Evolutionary conservation across 371 early-diverging fungal species (phyloP).

Genomic region (Gilbertella persicaria): DNA sequence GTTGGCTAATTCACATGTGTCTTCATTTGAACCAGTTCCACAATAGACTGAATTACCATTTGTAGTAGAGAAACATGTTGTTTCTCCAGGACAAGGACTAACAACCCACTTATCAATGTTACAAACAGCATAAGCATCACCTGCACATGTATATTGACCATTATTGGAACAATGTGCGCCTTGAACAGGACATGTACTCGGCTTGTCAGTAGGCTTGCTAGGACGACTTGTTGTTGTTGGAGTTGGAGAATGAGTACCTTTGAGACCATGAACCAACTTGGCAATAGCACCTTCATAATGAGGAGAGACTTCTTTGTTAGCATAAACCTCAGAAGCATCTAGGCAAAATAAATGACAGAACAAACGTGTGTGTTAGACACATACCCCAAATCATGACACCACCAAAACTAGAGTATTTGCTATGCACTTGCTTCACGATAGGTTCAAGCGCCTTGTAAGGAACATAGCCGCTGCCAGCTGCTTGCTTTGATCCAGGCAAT

Average conservation of each 20-base stretch:
- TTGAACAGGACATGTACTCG: constrained; percentile 1
- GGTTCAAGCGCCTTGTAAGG: constrained; percentile 30
- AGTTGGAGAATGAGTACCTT: background rate
- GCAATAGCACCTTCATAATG: constrained; percentile 33
- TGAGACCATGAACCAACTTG: constrained; percentile 22
- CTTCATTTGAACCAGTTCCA: constrained; percentile 16
- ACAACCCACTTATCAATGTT: constrained; percentile 28
- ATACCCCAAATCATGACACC: constrained; percentile 72
- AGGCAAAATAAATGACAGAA: background rate
- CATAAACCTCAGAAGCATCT: constrained; percentile 46
- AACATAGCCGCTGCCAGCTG: constrained; percentile 67
- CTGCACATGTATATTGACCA: constrained; percentile 20
- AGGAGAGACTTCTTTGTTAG: constrained; percentile 28
- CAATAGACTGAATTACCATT: constrained; percentile 41
- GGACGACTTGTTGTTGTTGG: background rate
- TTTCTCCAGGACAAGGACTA: constrained; percentile 23
- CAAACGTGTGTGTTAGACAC: background rate
- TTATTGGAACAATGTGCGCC: constrained; percentile 18
- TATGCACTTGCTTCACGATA: constrained; percentile 30
- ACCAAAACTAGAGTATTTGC: constrained; percentile 56
- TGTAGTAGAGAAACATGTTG: constrained; percentile 31
- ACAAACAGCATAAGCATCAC: constrained; percentile 28
- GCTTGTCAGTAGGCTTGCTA: background rate
- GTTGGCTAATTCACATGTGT: background rate
- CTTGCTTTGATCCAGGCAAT: constrained; percentile 61